These are phyloP conservation scores for Puccinia triticina DNA, from an alignment of 1,284 basidiomycete genomes.

Conservation along the genomic window DNA sequence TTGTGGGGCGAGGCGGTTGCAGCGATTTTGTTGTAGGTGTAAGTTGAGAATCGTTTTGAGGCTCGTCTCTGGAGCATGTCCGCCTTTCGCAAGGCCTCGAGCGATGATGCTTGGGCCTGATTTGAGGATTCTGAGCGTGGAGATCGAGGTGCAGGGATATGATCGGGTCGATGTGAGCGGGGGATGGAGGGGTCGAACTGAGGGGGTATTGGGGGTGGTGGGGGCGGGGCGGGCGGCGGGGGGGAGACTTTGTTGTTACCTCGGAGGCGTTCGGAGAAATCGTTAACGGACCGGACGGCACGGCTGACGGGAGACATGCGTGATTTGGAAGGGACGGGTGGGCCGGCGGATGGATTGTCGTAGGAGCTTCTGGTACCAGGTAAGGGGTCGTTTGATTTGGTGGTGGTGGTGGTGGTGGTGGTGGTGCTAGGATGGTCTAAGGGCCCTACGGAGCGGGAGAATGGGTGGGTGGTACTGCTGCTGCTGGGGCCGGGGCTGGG, in stretches of 20 bases:
- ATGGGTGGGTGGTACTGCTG: slow-evolving; percentile 27
- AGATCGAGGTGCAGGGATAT: slow-evolving; percentile 54
- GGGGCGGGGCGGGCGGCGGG: slow-evolving; percentile 42
- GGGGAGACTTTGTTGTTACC: slow-evolving; percentile 26
- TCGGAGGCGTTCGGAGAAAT: slow-evolving; percentile 48
- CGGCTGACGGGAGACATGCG: slow-evolving; percentile 43
- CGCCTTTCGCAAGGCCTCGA: slow-evolving; percentile 82
- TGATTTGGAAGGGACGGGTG: slow-evolving; percentile 43
- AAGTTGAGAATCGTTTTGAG: slow-evolving; percentile 93
- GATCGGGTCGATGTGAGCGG: slow-evolving; percentile 53
- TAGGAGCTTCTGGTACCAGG: slow-evolving; percentile 57
- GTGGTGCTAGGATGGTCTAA: slow-evolving; percentile 54
- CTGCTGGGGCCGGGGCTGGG: slow-evolving; percentile 38
- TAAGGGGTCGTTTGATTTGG: slow-evolving; percentile 59
- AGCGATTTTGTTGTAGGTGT: slow-evolving; percentile 93
- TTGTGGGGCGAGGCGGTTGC: slow-evolving; percentile 53
- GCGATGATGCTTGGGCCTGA: slow-evolving; percentile 67
- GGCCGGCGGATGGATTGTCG: slow-evolving; percentile 46
- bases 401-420: too few relatives aligned
- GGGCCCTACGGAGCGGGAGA: slow-evolving; percentile 25
- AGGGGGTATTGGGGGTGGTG: slow-evolving; percentile 51
- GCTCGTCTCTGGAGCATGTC: slow-evolving; percentile 88
- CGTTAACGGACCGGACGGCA: slow-evolving; percentile 51
- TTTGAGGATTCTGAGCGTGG: slow-evolving; percentile 43
- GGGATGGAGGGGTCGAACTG: slow-evolving; percentile 40